Evolutionary conservation across 768 basidiomycete genomes (phyloP).

Genomic region (Tricholoma matsutake): DNA sequence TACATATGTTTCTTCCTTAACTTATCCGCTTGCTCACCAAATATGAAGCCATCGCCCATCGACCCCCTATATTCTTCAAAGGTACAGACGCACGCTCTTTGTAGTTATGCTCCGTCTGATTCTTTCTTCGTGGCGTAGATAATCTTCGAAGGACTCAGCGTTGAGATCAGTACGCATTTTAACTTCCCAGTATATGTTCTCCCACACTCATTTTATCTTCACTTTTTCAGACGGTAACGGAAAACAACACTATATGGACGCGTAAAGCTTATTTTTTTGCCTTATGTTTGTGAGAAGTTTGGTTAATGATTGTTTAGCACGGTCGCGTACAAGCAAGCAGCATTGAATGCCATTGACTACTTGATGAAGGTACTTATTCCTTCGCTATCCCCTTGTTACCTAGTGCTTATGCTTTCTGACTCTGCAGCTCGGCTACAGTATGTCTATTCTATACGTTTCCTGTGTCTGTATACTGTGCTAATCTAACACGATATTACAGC

Average conservation of each 20-base stretch:
- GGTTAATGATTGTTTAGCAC: slow-evolving; percentile 37
- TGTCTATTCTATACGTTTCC: slow-evolving; percentile 21
- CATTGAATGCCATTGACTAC: slow-evolving; percentile 72
- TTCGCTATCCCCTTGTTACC: background rate
- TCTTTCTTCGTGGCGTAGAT: slow-evolving; percentile 34
- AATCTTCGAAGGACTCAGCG: slow-evolving; percentile 73
- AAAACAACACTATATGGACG: slow-evolving; percentile 76
- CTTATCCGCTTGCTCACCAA: background rate
- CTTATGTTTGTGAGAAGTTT: background rate
- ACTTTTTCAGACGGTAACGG: slow-evolving; percentile 58
- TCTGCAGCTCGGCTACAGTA: slow-evolving; percentile 68
- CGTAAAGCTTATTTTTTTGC: slow-evolving; percentile 36
- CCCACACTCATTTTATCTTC: background rate
- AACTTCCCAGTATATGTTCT: background rate
- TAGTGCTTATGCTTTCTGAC: background rate
- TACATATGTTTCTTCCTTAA: slow-evolving; percentile 22
- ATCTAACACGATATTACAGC: slow-evolving; percentile 34
- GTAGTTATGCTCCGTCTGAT: slow-evolving; percentile 1
- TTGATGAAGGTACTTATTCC: slow-evolving; percentile 50
- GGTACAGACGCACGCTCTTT: slow-evolving; percentile 23
- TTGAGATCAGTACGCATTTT: slow-evolving; percentile 55
- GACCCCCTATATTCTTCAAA: slow-evolving; percentile 76
- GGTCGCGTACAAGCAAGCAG: slow-evolving; percentile 79
- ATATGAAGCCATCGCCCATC: slow-evolving; percentile 60
- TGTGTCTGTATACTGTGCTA: background rate